Evolutionary conservation across 2,329 filamentous ascomycete species (phyloP).

Genomic region (Fusarium sp.): DNA sequence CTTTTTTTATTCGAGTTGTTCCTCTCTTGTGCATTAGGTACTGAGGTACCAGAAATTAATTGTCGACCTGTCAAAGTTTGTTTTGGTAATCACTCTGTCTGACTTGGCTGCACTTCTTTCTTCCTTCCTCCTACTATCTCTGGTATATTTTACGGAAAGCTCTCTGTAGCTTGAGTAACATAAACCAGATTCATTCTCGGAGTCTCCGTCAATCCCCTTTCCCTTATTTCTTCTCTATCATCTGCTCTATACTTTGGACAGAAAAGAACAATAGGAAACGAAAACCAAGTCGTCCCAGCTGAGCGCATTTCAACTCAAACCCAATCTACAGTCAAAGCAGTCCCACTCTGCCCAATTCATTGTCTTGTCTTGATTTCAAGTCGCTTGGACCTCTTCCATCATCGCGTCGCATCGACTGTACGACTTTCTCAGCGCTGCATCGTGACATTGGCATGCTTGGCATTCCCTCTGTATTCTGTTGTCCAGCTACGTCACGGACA

Average conservation of each 20-base stretch:
- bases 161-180: constrained; percentile 32
- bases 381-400: constrained; percentile 34
- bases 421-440: constrained; percentile 35
- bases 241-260: constrained; percentile 12
- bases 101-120: constrained; percentile 8
- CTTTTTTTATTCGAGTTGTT: neutral
- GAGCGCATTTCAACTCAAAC: constrained; percentile 27
- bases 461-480: constrained; percentile 45
- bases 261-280: constrained; percentile 12
- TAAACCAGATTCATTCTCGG: constrained; percentile 14
- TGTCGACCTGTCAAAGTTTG: neutral
- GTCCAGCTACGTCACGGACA: constrained; percentile 25
- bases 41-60: constrained; percentile 13
- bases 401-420: constrained; percentile 30
- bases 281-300: constrained; percentile 13
- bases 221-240: constrained; percentile 7
- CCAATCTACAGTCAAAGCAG: constrained; percentile 18
- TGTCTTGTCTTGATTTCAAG: constrained; percentile 14
- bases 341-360: constrained; percentile 24
- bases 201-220: constrained; percentile 28
- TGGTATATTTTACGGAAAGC: constrained; percentile 28
- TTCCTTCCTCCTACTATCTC: constrained; percentile 15
- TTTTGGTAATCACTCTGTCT: constrained; percentile 6
- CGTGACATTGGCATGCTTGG: constrained; percentile 49
- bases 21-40: neutral